phyloP scores from a whole-genome alignment of 345 rosid genomes.

The Angophora floribunda region DNA sequence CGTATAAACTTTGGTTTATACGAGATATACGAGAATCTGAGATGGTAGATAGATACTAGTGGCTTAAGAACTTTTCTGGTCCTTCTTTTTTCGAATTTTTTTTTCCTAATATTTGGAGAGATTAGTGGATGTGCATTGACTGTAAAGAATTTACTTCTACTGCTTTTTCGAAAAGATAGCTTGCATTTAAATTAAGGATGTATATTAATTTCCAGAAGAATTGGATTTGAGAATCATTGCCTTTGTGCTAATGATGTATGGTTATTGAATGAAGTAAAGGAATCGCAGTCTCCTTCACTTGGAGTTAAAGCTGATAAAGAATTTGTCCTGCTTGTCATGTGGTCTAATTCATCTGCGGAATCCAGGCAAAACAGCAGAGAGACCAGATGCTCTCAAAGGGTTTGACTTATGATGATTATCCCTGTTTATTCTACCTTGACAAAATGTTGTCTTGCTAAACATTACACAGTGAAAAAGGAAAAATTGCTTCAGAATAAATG shows the following conservation, averaged over 20 bases:
- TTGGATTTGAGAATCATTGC: background rate
- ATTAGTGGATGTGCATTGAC: background rate
- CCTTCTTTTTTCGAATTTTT: background rate
- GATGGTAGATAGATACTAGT: background rate
- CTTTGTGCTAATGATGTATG: background rate
- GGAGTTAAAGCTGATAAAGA: background rate
- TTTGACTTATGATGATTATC: background rate
- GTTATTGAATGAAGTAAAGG: background rate
- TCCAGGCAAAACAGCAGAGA: background rate
- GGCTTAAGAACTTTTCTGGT: background rate
- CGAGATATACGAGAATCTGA: fast-evolving
- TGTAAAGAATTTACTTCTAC: background rate
- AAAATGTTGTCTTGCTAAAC: background rate
- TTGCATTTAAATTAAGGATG: background rate
- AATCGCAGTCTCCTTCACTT: background rate
- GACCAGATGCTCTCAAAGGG: background rate
- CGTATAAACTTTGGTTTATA: background rate
- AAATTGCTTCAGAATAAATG: background rate
- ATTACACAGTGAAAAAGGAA: background rate
- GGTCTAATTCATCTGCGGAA: background rate
- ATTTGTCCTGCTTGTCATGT: background rate
- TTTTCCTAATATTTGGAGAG: background rate
- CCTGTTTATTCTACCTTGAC: background rate
- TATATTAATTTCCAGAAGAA: background rate
- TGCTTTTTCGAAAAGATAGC: background rate